Evolutionary conservation across 2,329 filamentous ascomycete species (phyloP), one percentile per base, ranked within the genome.

Genomic region (Didymella sp.): DNA sequence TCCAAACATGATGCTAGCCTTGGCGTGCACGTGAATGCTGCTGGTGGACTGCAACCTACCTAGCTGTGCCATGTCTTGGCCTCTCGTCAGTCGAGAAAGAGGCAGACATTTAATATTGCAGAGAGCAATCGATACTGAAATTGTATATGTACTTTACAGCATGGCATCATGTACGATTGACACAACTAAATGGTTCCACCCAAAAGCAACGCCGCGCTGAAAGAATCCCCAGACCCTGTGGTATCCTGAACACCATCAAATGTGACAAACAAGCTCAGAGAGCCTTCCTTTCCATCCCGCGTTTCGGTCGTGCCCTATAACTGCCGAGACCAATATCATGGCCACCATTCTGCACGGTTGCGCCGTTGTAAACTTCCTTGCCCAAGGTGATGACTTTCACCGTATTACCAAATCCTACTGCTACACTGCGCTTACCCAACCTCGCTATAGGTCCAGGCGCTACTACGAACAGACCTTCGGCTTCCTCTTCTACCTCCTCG

Each of bases 351-450:
- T 31, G 54, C 31, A 48, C 51, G 35, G 40, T 57, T 51, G 44
- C 40, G 31, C 62, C 66, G 43, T 87, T 85, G 64, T 89, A 89
- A 28, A 84, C 79, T 68, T 89, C 88, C 60, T 85, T 82, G 6
- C 88, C 89, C 6, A 89, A 79, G 2, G 84, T 85, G 53, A 92
- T 82, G 47, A 92, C 78, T 75, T 92, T 92, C 67, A 92, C 81
- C 1, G 85, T 81, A 63, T 92, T 90, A 12, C 89, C 90, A 57
- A 92, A 86, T 0, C 84, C 88, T 27, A 93, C 83, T 0, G 86
- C 90, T 3, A 91, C 81, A 47, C 87, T 89, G 42, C 82, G 81
- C 44, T 84, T 82, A 12, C 89, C 89, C 1, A 91, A 77, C 49
- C 79, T 79, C 2, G 81, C 80, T 54, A 89, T 84, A 0, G 89